phyloP scores from a whole-genome alignment of 352 stramenopile species.

The Thalassiosira oceanica region DNA sequence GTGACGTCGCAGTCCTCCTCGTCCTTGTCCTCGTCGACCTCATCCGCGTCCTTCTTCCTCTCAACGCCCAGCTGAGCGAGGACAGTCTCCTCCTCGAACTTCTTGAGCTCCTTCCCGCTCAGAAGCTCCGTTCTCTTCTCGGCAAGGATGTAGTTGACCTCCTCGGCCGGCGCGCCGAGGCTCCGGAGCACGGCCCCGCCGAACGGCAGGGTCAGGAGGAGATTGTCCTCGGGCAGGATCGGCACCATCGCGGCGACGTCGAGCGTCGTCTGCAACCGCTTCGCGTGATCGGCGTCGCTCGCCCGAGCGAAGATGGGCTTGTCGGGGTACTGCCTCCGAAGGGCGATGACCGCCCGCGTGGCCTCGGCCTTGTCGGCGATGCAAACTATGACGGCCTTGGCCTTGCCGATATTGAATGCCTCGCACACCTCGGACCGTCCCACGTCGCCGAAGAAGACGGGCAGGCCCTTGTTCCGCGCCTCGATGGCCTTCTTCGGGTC shows the following conservation, averaged over 20 bases:
- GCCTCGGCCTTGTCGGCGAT: slow-evolving; percentile 80
- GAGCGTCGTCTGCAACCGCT: slow-evolving; percentile 79
- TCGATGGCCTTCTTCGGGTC: slow-evolving; percentile 85
- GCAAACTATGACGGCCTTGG: slow-evolving; percentile 83
- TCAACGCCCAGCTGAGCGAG: slow-evolving; percentile 74
- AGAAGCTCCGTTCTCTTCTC: slow-evolving; percentile 76
- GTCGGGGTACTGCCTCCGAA: slow-evolving; percentile 83
- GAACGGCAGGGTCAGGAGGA: slow-evolving; percentile 86
- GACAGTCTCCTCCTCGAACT: slow-evolving; percentile 69
- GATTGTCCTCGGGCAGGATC: slow-evolving; percentile 84
- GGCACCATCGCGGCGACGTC: slow-evolving; percentile 85
- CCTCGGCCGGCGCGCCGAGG: slow-evolving; percentile 77
- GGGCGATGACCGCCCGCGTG: slow-evolving; percentile 83
- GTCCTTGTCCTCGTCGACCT: slow-evolving; percentile 17
- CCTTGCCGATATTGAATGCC: slow-evolving; percentile 85
- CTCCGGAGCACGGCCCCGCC: slow-evolving; percentile 82
- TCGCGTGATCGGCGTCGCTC: slow-evolving; percentile 82
- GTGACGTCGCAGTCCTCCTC: slow-evolving; percentile 1
- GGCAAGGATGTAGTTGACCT: slow-evolving; percentile 82
- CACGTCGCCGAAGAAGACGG: slow-evolving; percentile 85
- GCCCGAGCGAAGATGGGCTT: slow-evolving; percentile 84
- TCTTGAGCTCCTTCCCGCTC: slow-evolving; percentile 56
- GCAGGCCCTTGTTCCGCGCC: slow-evolving; percentile 81
- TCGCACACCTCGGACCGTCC: slow-evolving; percentile 82
- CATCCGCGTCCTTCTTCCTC: slow-evolving; percentile 21